Percentiles rank a stretch among this genome's conserved stretches.
These are phyloP conservation scores for Exophiala viscosa DNA, from an alignment of 2,329 filamentous ascomycete species.

Conservation along the genomic window DNA sequence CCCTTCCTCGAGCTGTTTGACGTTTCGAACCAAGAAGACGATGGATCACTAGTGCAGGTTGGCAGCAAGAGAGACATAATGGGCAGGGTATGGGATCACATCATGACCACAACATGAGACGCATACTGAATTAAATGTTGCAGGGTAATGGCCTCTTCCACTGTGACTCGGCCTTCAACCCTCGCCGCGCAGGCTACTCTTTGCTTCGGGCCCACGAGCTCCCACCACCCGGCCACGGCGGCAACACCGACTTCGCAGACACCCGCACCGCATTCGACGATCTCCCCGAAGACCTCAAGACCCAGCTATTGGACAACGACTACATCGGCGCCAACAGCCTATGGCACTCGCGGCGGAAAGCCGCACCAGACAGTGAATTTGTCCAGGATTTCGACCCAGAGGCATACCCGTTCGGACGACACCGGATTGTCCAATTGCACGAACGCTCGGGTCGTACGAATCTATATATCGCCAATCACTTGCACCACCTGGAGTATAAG, in stretches of 20 bases:
- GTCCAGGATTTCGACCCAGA: conserved; percentile 46
- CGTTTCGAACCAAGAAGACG: conserved; percentile 52
- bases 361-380: conserved; percentile 41
- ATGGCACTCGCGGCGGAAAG: conserved; percentile 50
- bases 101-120: not conserved
- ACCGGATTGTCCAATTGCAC: conserved; percentile 51
- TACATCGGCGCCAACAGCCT: conserved; percentile 53
- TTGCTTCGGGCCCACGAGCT: conserved; percentile 50
- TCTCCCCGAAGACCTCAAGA: conserved; percentile 37
- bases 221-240: conserved; percentile 47
- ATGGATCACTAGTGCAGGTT: conserved; percentile 43
- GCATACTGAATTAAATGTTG: not conserved
- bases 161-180: conserved; percentile 56
- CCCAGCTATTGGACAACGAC: conserved; percentile 38
- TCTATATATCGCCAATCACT: conserved; percentile 52
- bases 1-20: conserved; percentile 54
- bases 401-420: conserved; percentile 40
- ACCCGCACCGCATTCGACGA: conserved; percentile 51
- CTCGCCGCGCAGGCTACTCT: conserved; percentile 52
- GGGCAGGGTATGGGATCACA: conserved; percentile 36
- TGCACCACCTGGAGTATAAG: conserved; percentile 47
- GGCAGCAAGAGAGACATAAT: conserved; percentile 41
- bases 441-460: conserved; percentile 46
- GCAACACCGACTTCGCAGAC: conserved; percentile 54
- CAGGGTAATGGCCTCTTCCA: conserved; percentile 54